These are phyloP conservation scores for Sherardia arvensis DNA, from an alignment of 257 asterid genomes.

Conservation along the genomic window DNA sequence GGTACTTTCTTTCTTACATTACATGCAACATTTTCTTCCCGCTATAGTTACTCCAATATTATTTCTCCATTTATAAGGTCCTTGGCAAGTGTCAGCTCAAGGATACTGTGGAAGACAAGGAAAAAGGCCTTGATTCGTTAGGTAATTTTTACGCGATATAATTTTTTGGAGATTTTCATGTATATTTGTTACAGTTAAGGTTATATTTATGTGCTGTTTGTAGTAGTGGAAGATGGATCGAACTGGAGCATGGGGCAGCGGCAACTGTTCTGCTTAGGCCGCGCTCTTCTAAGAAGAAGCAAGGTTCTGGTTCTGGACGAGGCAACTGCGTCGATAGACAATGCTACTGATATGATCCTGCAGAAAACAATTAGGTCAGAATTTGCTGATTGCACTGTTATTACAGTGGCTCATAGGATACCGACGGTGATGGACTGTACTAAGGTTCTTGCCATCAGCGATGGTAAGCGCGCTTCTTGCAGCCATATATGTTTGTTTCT, in stretches of 20 bases:
- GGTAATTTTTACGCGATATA: slow-evolving; percentile 33
- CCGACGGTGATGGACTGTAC: slow-evolving; percentile 97
- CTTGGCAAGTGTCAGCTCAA: slow-evolving; percentile 81
- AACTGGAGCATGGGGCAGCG: slow-evolving; percentile 99
- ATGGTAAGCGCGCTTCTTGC: slow-evolving; percentile 51
- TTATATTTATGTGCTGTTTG: not conserved
- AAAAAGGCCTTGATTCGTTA: slow-evolving; percentile 54
- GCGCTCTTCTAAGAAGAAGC: slow-evolving; percentile 74
- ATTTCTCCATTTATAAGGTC: slow-evolving; percentile 32
- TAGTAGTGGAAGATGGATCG: slow-evolving; percentile 91
- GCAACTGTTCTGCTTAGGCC: slow-evolving; percentile 80
- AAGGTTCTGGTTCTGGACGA: slow-evolving; percentile 82
- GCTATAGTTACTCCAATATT: not conserved
- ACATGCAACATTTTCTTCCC: not conserved
- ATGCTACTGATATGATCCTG: slow-evolving; percentile 73
- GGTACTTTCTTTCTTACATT: slow-evolving; percentile 16
- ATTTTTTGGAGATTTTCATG: not conserved
- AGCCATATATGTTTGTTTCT: not conserved
- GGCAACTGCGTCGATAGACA: slow-evolving; percentile 96
- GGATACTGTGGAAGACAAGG: slow-evolving; percentile 79
- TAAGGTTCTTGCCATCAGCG: slow-evolving; percentile 82
- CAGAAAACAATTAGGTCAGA: slow-evolving; percentile 81
- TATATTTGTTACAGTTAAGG: not conserved
- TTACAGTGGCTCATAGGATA: slow-evolving; percentile 91
- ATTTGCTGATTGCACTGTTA: slow-evolving; percentile 71